Evolutionary conservation across 2,329 filamentous ascomycete genomes (phyloP), one percentile per base, ranked within the genome.

Genomic region (Ceratocystis eucalypticola): DNA sequence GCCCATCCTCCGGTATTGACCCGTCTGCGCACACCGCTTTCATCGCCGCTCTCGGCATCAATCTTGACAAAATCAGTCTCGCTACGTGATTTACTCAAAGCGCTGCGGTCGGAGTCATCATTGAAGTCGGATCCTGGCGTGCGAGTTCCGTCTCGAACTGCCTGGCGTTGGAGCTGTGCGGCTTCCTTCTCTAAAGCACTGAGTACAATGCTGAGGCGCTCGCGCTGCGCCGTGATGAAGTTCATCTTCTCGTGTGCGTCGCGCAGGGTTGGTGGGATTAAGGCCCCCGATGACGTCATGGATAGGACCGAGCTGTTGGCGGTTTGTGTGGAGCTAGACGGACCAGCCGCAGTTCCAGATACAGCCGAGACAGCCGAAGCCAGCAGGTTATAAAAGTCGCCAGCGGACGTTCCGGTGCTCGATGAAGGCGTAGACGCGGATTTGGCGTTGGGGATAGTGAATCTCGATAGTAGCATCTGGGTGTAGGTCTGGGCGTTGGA

Each of bases 21-120:
- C 63, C 74, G 74, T 69, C 72, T 72, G 65, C 75, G 72, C 30
- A 76, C 71, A 41, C 77, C 79, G 59, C 83, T 82, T 72, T 84
- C 85, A 30, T 77, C 78, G 8, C 81, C 81, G 71, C 85, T 87
- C 72, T 92, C 88, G 44, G 86, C 85, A 69, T 94, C 88, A 70
- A 95, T 89, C 74, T 90, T 89, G 72, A 96, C 91, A 72, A 96
- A 96, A 71, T 96, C 93, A 22, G 83, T 84, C 73, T 96, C 91
- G 74, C 89, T 95, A 69, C 86, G 85, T 72, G 89, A 93, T 77
- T 93, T 93, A 71, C 84, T 87, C 71, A 96, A 76, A 2, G 79
- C 84, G 74, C 78, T 78, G 64, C 80, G 76, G 48, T 74, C 73
- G 17, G 73, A 76, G 28, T 70, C 70, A 20, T 66, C 67, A 55